These are phyloP conservation scores for Balakata baccata DNA, from an alignment of 345 rosid genomes.

Conservation along the genomic window DNA sequence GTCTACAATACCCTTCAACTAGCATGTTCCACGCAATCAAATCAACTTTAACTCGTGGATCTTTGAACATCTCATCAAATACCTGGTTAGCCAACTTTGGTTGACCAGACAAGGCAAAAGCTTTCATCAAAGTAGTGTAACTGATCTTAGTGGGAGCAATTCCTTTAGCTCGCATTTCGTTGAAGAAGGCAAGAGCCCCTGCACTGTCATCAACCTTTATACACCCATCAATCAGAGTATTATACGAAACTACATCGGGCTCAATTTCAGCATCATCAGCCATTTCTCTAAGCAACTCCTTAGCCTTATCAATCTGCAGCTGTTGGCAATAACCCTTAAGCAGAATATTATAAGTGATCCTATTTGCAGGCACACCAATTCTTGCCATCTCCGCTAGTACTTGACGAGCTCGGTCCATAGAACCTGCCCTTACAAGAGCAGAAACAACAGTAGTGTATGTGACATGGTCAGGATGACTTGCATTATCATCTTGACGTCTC, in stretches of 20 bases:
- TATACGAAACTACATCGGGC: conserved; percentile 88
- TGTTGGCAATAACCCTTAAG: conserved; percentile 88
- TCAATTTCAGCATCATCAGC: conserved; percentile 48
- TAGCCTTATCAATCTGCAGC: conserved; percentile 68
- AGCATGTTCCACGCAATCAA: conserved; percentile 87
- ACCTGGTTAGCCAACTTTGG: conserved; percentile 84
- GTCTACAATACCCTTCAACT: conserved; percentile 75
- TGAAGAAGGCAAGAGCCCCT: conserved; percentile 74
- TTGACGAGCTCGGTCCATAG: conserved; percentile 75
- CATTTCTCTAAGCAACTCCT: conserved; percentile 73
- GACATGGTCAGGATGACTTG: conserved; percentile 83
- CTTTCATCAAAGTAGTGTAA: conserved; percentile 95
- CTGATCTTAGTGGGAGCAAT: conserved; percentile 86
- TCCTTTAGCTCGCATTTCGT: conserved; percentile 76
- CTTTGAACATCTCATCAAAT: conserved; percentile 81
- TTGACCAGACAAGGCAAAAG: conserved; percentile 80
- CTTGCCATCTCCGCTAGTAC: conserved; percentile 82
- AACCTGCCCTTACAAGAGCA: conserved; percentile 71
- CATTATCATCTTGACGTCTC: conserved; percentile 58
- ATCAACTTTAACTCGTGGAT: conserved; percentile 78
- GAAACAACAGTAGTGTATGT: conserved; percentile 89
- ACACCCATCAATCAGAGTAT: conserved; percentile 84
- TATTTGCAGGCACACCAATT: conserved; percentile 73
- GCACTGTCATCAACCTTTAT: conserved; percentile 79
- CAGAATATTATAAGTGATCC: conserved; percentile 80